A percentile compares a stretch with the other conserved stretches of the same genome.
Conservation (phyloP, 495 filamentous ascomycete genomes). For the Letharia lupina region DNA sequence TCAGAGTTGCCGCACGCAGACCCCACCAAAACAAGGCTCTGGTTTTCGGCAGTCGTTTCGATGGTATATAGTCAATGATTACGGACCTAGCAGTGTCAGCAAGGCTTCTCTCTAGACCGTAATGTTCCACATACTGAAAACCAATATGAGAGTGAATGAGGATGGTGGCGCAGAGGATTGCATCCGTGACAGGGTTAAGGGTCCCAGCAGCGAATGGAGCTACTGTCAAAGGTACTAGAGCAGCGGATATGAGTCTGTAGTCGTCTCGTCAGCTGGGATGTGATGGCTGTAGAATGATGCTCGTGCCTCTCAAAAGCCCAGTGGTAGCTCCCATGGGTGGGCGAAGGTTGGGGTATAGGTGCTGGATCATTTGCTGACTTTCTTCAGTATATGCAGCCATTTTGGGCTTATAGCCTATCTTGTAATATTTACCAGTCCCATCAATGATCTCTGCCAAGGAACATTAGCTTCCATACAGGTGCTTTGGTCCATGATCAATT, state of each 20-base stretch:
- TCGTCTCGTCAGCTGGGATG: slow-evolving; percentile 15
- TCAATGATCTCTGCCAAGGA: slow-evolving; percentile 56
- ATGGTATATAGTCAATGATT: slow-evolving; percentile 87
- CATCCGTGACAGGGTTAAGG: slow-evolving; percentile 81
- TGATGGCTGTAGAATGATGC: not conserved
- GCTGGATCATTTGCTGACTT: slow-evolving; percentile 76
- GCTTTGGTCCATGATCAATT: not conserved
- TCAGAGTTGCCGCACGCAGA: slow-evolving; percentile 66
- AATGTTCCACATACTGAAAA: slow-evolving; percentile 56
- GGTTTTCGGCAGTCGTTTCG: slow-evolving; percentile 56
- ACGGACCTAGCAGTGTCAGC: slow-evolving; percentile 44
- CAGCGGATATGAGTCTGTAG: slow-evolving; percentile 57
- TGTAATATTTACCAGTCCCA: slow-evolving; percentile 59
- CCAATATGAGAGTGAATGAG: slow-evolving; percentile 92
- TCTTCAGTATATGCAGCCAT: slow-evolving; percentile 25
- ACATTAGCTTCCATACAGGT: slow-evolving; percentile 17
- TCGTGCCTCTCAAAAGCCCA: slow-evolving; percentile 87
- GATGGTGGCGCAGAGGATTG: slow-evolving; percentile 70
- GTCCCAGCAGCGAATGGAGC: slow-evolving; percentile 88
- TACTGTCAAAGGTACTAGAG: slow-evolving; percentile 75
- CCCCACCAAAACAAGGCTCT: slow-evolving; percentile 61
- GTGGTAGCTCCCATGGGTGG: slow-evolving; percentile 89
- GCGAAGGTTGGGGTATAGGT: slow-evolving; percentile 58
- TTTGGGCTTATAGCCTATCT: not conserved
- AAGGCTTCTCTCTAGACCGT: not conserved